These are phyloP conservation scores for Suillus weaverae DNA, from an alignment of 768 basidiomycete species.

Conservation along the genomic window DNA sequence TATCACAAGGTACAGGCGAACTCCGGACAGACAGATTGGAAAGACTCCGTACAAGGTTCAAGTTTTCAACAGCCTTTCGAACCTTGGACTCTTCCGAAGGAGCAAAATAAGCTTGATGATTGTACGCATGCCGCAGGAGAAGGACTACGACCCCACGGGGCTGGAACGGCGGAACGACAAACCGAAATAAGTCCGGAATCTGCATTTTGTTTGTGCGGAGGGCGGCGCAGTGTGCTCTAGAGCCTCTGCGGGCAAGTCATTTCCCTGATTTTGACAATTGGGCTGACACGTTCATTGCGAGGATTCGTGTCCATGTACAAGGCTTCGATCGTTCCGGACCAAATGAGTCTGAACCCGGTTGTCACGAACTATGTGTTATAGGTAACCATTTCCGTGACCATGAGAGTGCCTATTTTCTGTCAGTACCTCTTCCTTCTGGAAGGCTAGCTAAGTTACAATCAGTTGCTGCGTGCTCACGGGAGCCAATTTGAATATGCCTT, in stretches of 20 bases:
- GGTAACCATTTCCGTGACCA: constrained; percentile 62
- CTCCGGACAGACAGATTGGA: constrained; percentile 73
- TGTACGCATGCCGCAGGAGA: neutral
- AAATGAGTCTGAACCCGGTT: constrained; percentile 61
- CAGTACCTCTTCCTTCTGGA: neutral
- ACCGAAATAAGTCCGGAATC: neutral
- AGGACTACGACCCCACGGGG: neutral
- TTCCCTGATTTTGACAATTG: neutral
- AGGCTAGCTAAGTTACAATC: constrained; percentile 43
- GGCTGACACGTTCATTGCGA: constrained; percentile 34
- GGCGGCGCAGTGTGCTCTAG: constrained; percentile 49
- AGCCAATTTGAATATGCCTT: constrained; percentile 74
- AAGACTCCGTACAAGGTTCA: constrained; percentile 65
- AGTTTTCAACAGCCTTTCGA: neutral
- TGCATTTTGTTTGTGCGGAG: constrained; percentile 26
- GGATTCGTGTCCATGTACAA: constrained; percentile 67
- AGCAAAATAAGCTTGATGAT: neutral
- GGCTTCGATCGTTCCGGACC: constrained; percentile 77
- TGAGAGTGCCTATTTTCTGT: constrained; percentile 22
- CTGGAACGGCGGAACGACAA: no score
- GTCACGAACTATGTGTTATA: constrained; percentile 48
- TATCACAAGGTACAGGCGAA: constrained; percentile 58
- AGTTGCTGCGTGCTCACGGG: constrained; percentile 66
- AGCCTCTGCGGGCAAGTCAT: constrained; percentile 46
- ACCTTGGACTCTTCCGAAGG: constrained; percentile 21